phyloP scores from a whole-genome alignment of 352 stramenopile genomes.

The Pythium guiyangense region DNA sequence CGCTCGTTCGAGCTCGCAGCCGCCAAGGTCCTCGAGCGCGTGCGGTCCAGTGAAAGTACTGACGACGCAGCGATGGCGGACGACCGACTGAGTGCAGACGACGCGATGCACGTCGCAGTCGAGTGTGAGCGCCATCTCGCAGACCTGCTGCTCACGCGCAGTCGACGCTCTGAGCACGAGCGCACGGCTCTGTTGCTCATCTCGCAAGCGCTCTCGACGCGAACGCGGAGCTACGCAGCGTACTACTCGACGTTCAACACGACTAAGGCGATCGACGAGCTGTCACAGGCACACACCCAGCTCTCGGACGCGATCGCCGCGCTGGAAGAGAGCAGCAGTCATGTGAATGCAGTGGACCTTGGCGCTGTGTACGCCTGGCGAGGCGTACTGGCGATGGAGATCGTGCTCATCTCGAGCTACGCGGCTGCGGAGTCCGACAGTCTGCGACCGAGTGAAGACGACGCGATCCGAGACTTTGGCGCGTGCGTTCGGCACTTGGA shows the following conservation, averaged over 20 bases:
- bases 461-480: conserved; percentile 40
- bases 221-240: conserved; percentile 29
- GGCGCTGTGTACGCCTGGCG: conserved; percentile 57
- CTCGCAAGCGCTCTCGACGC: conserved; percentile 21
- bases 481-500: conserved; percentile 35
- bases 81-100: neutral
- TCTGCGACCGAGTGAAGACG: conserved; percentile 19
- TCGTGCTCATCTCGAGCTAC: conserved; percentile 37
- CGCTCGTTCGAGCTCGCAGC: conserved; percentile 24
- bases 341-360: conserved; percentile 17
- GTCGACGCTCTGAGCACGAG: neutral
- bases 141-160: conserved; percentile 17
- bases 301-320: conserved; percentile 16
- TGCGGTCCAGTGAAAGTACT: conserved; percentile 11
- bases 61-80: neutral
- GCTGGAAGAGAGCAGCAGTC: neutral
- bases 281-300: conserved; percentile 21
- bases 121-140: conserved; percentile 21
- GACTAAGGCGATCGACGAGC: conserved; percentile 11
- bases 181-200: conserved; percentile 16
- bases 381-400: conserved; percentile 53
- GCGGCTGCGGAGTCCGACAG: neutral
- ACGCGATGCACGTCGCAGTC: neutral
- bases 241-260: conserved; percentile 28
- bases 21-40: conserved; percentile 17